These are phyloP conservation scores for Solanum pinnatisectum DNA, from an alignment of 257 asterid species.

Conservation along the genomic window DNA sequence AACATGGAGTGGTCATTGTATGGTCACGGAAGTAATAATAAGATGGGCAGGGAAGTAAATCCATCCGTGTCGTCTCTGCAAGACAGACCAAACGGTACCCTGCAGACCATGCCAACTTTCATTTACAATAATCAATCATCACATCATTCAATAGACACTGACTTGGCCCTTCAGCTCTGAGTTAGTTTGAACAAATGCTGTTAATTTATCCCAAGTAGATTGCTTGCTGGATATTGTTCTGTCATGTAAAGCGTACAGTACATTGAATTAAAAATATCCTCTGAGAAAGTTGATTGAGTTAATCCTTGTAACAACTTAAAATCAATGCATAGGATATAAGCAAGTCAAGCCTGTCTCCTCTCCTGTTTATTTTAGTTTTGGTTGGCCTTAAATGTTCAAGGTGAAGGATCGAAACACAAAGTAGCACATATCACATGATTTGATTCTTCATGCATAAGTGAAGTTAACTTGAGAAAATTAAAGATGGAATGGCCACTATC, in stretches of 20 bases:
- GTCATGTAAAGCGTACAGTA: neutral
- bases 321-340: neutral
- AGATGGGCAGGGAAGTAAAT: neutral
- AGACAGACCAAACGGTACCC: neutral
- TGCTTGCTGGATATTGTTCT: neutral
- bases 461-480: neutral
- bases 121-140: neutral
- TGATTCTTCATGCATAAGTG: neutral
- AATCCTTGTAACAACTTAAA: neutral
- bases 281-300: neutral
- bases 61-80: neutral
- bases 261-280: neutral
- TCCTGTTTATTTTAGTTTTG: neutral
- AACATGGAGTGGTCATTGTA: neutral
- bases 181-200: neutral
- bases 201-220: neutral
- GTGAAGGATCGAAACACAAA: neutral
- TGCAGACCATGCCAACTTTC: neutral
- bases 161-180: slow-evolving; percentile 25
- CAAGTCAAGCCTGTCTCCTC: neutral
- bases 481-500: too few species aligned
- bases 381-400: neutral
- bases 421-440: neutral
- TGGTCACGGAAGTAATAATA: neutral
- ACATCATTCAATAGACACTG: slow-evolving; percentile 4